These are phyloP conservation scores for Fusarium coffeatum DNA, from an alignment of 2,329 filamentous ascomycete species.

Conservation along the genomic window DNA sequence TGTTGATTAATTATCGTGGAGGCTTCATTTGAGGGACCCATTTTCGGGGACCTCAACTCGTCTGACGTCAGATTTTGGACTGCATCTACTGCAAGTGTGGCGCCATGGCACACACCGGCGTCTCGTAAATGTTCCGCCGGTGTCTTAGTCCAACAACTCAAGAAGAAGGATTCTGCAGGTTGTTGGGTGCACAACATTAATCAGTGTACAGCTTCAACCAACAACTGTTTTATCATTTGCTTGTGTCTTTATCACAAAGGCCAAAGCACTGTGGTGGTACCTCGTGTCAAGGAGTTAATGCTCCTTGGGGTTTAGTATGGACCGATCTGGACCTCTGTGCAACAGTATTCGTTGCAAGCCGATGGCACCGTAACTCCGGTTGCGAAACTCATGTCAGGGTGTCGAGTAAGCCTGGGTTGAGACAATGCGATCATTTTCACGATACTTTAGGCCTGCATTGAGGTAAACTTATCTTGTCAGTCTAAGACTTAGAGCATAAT, in stretches of 20 bases:
- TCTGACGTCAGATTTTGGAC: conserved; percentile 16
- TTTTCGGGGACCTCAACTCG: neutral
- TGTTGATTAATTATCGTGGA: neutral
- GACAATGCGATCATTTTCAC: rapidly evolving
- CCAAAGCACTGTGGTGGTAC: neutral
- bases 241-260: neutral
- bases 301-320: neutral
- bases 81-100: neutral
- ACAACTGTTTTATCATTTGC: neutral
- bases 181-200: neutral
- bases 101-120: neutral
- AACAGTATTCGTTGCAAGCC: neutral
- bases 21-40: neutral
- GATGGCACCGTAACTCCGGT: neutral
- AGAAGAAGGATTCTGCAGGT: neutral
- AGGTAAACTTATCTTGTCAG: neutral
- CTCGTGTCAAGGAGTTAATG: neutral
- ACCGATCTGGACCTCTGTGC: neutral
- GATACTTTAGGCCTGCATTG: neutral
- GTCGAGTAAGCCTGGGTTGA: no score
- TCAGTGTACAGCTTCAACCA: neutral
- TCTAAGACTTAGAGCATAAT: neutral
- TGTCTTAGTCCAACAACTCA: no score
- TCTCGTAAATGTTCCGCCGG: neutral
- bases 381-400: no score